Evolutionary conservation across 257 asterid species (phyloP), one percentile per base, ranked within the genome.

Genomic region (Ligustrum vulgare): DNA sequence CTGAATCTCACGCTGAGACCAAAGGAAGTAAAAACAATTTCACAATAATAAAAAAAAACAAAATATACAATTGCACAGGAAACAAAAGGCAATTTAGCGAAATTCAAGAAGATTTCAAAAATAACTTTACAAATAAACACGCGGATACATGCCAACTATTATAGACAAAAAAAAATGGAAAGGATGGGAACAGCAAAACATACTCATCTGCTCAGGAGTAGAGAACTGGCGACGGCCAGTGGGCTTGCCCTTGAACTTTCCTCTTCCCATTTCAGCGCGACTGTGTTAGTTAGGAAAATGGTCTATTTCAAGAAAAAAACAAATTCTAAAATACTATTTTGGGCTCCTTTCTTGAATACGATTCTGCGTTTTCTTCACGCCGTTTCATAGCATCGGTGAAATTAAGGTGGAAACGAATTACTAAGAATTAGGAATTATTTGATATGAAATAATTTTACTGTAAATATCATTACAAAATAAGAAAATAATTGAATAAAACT

Each of bases 201-300:
- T 80, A 86, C 90, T 28, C 87, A 86, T 84, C 90, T 86, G 84
- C 62, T 86, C 90, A 11, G 86, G 88, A 39, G 88, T 86, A 70
- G 90, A 86, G 78, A 86, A 86, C 73, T 86, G 85, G 79, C 90
- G 90, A 81, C 90, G 90, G 78, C 90, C 90, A 71, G 88, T 86
- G 74, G 90, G 90, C 85, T 86, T 86, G 62, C 90, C 90, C 87
- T 86, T 86, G 80, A 86, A 86, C 79, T 86, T 86, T 67, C 90
- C 90, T 76, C 90, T 78, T 36, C 90, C 90, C 90, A 86, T 86
- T 10, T 67, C 72, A 51, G 74, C 20, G 22, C 9, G 45, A 6
- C 18, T 58, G 32, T 1, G 20, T 58, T 77, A 66, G 20, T 58
- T 77, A 66, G 69, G 23, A 34, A 70, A 45, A 54, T 37, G 49